phyloP scores from a whole-genome alignment of 768 basidiomycete genomes.

The Pleurotus sapidus region DNA sequence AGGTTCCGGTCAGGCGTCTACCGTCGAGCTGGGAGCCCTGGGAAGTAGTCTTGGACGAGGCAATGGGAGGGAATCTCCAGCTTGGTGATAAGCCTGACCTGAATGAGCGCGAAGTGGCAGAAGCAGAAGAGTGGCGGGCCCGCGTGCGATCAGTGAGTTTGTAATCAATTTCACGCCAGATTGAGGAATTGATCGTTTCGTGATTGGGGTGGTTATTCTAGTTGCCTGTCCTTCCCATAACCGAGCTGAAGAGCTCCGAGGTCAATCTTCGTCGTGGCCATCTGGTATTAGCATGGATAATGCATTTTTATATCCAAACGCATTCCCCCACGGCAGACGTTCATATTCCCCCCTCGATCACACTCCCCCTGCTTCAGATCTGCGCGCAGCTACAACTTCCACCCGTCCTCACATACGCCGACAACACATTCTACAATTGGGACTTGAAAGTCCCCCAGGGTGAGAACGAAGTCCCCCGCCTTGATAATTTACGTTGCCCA shows the following conservation, averaged over 20 bases:
- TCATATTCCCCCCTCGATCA: conserved; percentile 69
- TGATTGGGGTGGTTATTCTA: conserved; percentile 16
- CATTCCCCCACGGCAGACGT: conserved; percentile 48
- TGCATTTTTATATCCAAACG: conserved; percentile 81
- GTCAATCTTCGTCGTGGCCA: conserved; percentile 71
- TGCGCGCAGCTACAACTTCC: conserved; percentile 76
- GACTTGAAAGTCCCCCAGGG: conserved; percentile 30
- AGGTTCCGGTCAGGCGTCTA: conserved; percentile 63
- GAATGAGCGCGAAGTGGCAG: conserved; percentile 32
- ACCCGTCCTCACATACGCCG: conserved; percentile 89
- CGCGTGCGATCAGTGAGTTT: conserved; percentile 44
- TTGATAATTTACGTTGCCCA: conserved; percentile 63
- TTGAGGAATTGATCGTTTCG: conserved; percentile 6
- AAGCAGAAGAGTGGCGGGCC: conserved; percentile 52
- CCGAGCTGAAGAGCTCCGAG: conserved; percentile 46
- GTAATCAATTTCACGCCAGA: conserved; percentile 2
- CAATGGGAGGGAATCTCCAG: conserved; percentile 46
- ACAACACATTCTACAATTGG: conserved; percentile 94
- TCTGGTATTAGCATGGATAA: conserved; percentile 69
- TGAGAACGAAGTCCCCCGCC: conserved; percentile 34
- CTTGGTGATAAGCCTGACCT: conserved; percentile 54
- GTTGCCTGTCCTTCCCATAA: conserved; percentile 53
- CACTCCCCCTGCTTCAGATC: conserved; percentile 75
- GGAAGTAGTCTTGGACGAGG: conserved; percentile 61
- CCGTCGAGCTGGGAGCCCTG: conserved; percentile 65